Evolutionary conservation across 2,329 filamentous ascomycete species (phyloP).

Genomic region (Pestalotiopsis sp.): DNA sequence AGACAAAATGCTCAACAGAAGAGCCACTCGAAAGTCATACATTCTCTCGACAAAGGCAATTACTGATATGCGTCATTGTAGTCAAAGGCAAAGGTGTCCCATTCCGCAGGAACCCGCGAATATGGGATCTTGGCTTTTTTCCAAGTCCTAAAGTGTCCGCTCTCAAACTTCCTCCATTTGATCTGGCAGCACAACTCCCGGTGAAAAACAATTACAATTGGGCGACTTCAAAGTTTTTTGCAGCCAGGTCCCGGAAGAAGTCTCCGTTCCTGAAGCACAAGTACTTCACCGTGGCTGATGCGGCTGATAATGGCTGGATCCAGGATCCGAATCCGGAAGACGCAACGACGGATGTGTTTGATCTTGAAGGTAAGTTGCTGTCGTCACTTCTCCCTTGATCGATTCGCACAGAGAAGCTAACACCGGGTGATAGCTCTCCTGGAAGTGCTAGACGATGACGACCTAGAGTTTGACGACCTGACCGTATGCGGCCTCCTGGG

Average conservation of each 20-base stretch:
- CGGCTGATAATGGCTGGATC: conserved; percentile 4
- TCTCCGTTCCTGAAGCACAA: background rate
- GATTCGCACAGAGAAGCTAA: background rate
- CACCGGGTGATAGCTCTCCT: background rate
- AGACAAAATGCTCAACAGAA: no score
- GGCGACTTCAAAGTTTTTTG: no score
- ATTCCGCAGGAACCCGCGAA: no score
- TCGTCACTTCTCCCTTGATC: background rate
- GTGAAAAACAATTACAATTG: no score
- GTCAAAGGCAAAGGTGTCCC: no score
- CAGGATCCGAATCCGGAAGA: background rate
- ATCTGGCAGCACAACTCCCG: no score
- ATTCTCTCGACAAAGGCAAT: no score
- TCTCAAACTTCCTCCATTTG: no score
- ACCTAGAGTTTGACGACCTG: background rate
- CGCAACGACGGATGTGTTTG: background rate
- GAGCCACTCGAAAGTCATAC: no score
- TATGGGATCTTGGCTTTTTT: no score
- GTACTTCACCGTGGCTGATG: background rate
- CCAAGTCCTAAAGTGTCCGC: no score
- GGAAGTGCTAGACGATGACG: background rate
- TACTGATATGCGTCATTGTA: no score
- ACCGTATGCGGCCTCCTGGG: background rate
- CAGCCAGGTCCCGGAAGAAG: background rate
- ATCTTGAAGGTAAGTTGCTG: background rate